These are phyloP conservation scores for Austroboletus niveus DNA, from an alignment of 1,284 basidiomycete species.

Conservation along the genomic window DNA sequence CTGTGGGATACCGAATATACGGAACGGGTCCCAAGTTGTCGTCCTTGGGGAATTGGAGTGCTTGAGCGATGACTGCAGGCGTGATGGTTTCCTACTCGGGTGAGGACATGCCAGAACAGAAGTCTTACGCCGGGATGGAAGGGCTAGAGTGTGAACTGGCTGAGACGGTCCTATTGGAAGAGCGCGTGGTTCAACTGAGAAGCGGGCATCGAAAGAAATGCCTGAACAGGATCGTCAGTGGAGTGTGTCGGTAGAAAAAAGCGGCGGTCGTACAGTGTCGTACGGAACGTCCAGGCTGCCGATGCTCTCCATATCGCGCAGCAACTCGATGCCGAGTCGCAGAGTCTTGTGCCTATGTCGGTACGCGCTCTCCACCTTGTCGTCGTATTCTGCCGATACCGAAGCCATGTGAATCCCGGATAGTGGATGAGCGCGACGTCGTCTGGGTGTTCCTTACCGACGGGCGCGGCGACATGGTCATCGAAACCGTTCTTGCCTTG, in stretches of 20 bases:
- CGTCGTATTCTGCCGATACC: too few relatives aligned
- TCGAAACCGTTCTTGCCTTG: too few relatives aligned
- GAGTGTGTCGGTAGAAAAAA: conserved; percentile 2
- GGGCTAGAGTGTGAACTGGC: conserved; percentile 53
- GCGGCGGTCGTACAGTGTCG: conserved; percentile 17
- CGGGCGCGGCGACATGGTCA: too few relatives aligned
- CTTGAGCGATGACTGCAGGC: too few relatives aligned
- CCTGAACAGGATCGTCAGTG: conserved; percentile 19
- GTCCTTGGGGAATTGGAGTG: conserved; percentile 28
- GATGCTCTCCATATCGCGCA: conserved; percentile 52
- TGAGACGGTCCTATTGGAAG: conserved; percentile 57
- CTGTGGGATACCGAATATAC: conserved; percentile 64
- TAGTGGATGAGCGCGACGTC: too few relatives aligned
- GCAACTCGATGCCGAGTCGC: conserved; percentile 62
- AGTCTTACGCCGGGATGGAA: conserved; percentile 23
- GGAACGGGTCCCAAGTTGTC: conserved; percentile 46
- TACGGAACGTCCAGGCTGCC: conserved; percentile 33
- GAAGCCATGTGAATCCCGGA: too few relatives aligned
- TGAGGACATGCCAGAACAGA: not conserved
- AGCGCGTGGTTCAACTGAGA: conserved; percentile 49
- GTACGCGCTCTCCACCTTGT: too few relatives aligned
- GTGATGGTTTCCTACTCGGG: conserved; percentile 20
- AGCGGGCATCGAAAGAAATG: conserved; percentile 31
- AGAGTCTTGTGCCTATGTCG: conserved; percentile 26
- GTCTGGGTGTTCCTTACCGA: too few relatives aligned